Percentiles rank a stretch among this genome's conserved stretches.
Evolutionary conservation across 805 yeast genomes (phyloP).

Genomic region (Candida maltosa): DNA sequence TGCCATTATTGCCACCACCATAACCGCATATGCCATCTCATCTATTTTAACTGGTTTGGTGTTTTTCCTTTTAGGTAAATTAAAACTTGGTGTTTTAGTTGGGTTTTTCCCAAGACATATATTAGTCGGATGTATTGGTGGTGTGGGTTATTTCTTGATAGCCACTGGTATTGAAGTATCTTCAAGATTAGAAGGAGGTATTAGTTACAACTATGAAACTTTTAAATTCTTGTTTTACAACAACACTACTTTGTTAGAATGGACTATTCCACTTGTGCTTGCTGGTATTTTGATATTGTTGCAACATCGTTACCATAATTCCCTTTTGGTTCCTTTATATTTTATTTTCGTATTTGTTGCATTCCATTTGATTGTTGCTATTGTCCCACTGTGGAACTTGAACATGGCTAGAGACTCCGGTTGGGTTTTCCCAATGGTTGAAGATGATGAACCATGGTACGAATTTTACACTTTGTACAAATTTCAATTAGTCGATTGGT

Average conservation of each 20-base stretch:
- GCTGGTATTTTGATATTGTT: constrained; percentile 59
- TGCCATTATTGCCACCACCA: constrained; percentile 76
- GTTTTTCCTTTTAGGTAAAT: constrained; percentile 73
- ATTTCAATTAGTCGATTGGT: constrained; percentile 73
- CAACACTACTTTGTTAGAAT: constrained; percentile 33
- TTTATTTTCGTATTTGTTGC: constrained; percentile 67
- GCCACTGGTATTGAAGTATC: constrained; percentile 91
- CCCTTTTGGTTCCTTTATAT: constrained; percentile 76
- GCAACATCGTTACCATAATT: constrained; percentile 53
- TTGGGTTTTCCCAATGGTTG: constrained; percentile 77
- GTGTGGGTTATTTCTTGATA: constrained; percentile 90
- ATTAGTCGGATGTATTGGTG: constrained; percentile 95
- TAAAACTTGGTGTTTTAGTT: constrained; percentile 78
- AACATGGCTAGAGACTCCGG: constrained; percentile 65
- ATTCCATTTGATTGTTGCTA: constrained; percentile 66
- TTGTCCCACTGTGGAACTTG: constrained; percentile 65
- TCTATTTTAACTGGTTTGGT: constrained; percentile 84
- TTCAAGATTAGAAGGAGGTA: constrained; percentile 73
- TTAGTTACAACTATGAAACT: constrained; percentile 61
- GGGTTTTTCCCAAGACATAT: constrained; percentile 97
- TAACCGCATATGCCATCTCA: constrained; percentile 79
- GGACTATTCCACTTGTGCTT: constrained; percentile 68
- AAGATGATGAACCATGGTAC: constrained; percentile 81
- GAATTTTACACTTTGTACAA: constrained; percentile 73
- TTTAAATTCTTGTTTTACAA: constrained; percentile 47